Evolutionary conservation across 2,329 filamentous ascomycete genomes (phyloP), one percentile per base, ranked within the genome.

Genomic region (Fusarium multiceps): DNA sequence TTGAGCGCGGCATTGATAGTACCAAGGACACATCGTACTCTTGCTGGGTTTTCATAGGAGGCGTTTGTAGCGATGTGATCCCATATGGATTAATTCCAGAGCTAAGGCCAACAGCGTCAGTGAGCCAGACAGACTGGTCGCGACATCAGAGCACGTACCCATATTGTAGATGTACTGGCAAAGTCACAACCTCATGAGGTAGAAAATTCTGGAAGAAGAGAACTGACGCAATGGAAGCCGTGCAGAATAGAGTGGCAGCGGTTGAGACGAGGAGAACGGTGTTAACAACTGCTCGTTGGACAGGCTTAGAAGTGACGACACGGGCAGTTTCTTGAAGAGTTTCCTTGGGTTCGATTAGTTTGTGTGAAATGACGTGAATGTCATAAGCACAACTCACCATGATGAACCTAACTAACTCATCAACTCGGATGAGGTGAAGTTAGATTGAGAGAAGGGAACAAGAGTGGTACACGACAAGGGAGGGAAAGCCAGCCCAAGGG

Each of bases 1-100:
- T 89, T 4, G 93, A 96, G 42, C 91, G 89, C 20, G 96, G 96
- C 68, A 99, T 84, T 6, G 88, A 86, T 32, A 99, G 85, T 23
- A 88, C 84, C 3, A 98, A 85, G 7, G 87, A 86, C 43, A 99
- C 87, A 78, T 98, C 94, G 84, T 99, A 99, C 49, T 90, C 86
- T 78, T 98, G 95, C 48, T 88, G 85, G 20, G 88, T 84, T 71
- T 91, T 88, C 67, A 96, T 82, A 48, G 87, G 84, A 18, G 82
- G 78, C 3, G 66, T 69, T n/a, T 79, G 74, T 32, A 89, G 80
- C 27, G 82, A 78, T 14, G 82, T 78, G 50, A 88, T 75, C 60
- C 83, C 87, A 67, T 85, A 89, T 1, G 87, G 87, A 62, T 88
- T 83, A n/a, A 76, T 64, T 9, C 83, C 83, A 64, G 82, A 82